These are phyloP conservation scores for Lachnellula willkommii DNA, from an alignment of 2,329 filamentous ascomycete genomes.

Conservation along the genomic window DNA sequence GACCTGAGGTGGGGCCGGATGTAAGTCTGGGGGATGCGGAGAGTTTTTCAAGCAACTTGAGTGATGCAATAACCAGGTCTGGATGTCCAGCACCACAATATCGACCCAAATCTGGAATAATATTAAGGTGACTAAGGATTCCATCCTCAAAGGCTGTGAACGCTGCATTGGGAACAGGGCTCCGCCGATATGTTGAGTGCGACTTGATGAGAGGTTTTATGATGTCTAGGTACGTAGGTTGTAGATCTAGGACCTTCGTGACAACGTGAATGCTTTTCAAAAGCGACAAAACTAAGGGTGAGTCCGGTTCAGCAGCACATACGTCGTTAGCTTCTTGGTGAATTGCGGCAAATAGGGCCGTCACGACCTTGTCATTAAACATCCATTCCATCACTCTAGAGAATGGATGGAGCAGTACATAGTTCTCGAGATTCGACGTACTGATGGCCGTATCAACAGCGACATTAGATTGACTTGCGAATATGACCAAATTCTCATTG, in stretches of 20 bases:
- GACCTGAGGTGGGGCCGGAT: conserved; percentile 15
- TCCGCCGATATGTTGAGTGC: conserved; percentile 53
- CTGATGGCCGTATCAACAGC: conserved; percentile 70
- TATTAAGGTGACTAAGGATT: conserved; percentile 69
- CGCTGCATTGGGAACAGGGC: conserved; percentile 65
- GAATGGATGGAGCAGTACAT: conserved; percentile 87
- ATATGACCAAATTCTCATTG: conserved; percentile 86
- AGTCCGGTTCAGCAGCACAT: conserved; percentile 66
- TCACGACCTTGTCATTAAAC: conserved; percentile 85
- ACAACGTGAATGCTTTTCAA: conserved; percentile 79
- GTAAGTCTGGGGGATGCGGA: conserved; percentile 66
- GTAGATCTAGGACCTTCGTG: conserved; percentile 74
- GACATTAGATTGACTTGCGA: conserved; percentile 73
- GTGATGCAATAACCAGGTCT: conserved; percentile 70
- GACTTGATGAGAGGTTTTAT: conserved; percentile 72
- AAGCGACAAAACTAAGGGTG: conserved; percentile 74
- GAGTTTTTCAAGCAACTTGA: conserved; percentile 79
- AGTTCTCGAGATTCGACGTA: conserved; percentile 68
- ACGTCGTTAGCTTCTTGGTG: conserved; percentile 72
- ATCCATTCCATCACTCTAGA: conserved; percentile 96
- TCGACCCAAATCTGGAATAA: conserved; percentile 77
- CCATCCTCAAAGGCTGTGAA: conserved; percentile 92
- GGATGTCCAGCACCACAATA: conserved; percentile 84
- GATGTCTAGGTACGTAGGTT: conserved; percentile 86
- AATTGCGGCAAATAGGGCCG: conserved; percentile 69